A percentile compares a stretch with the other conserved stretches of the same genome.
These are phyloP conservation scores for Citrus hindsii DNA, from an alignment of 345 rosid genomes.

Conservation along the genomic window DNA sequence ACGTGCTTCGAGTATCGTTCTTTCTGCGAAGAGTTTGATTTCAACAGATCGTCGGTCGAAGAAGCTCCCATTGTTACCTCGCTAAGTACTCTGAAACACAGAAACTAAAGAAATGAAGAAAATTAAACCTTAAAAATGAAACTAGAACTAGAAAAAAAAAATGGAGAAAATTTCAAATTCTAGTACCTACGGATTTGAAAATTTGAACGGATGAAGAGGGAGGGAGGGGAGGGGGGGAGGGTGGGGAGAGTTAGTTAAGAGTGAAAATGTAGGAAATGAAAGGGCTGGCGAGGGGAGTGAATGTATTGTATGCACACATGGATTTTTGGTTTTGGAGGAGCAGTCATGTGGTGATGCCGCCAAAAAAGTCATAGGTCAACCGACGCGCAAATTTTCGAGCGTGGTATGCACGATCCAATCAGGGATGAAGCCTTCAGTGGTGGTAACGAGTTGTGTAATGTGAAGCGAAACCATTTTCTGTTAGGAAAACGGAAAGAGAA, in stretches of 20 bases:
- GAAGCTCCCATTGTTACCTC: conserved; percentile 16
- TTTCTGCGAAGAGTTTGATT: conserved; percentile 16
- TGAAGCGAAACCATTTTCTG: not conserved
- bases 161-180: not conserved
- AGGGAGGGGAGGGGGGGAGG: not conserved
- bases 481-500: not conserved
- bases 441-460: not conserved
- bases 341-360: conserved; percentile 14
- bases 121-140: not conserved
- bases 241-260: not conserved
- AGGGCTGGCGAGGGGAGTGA: not conserved
- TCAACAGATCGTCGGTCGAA: not conserved
- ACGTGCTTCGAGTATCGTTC: conserved; percentile 38
- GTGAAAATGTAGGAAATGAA: not conserved
- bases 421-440: not conserved
- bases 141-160: not conserved
- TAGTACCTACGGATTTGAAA: conserved; percentile 4
- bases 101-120: not conserved
- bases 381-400: not conserved
- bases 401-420: conserved; percentile 2
- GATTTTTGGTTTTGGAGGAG: not conserved
- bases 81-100: not conserved
- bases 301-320: not conserved
- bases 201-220: not conserved
- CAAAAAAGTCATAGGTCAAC: not conserved